These are phyloP conservation scores for Ophiosphaerella narmari DNA, from an alignment of 2,329 filamentous ascomycete genomes.

Conservation along the genomic window DNA sequence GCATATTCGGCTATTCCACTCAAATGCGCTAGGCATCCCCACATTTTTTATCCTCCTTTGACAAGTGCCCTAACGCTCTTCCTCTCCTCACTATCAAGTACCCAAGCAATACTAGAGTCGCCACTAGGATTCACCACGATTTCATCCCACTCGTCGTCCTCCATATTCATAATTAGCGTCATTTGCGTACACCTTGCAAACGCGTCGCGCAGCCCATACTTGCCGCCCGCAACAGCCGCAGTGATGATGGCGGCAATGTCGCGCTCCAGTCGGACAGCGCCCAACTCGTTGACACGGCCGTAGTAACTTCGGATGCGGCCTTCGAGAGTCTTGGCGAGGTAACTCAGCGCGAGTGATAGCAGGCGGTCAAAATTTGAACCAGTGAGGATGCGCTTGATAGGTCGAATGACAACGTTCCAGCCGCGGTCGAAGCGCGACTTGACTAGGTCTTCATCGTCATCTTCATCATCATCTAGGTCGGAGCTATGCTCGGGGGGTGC, in stretches of 20 bases:
- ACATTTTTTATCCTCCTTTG: constrained; percentile 24
- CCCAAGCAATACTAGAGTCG: constrained; percentile 70
- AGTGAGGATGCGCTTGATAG: constrained; percentile 84
- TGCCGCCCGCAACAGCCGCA: constrained; percentile 65
- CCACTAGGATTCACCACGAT: constrained; percentile 55
- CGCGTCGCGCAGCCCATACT: constrained; percentile 76
- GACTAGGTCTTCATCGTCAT: constrained; percentile 66
- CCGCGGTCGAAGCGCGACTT: constrained; percentile 78
- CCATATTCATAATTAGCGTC: constrained; percentile 87
- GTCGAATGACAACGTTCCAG: constrained; percentile 85
- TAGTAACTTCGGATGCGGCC: constrained; percentile 83
- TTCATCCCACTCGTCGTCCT: constrained; percentile 94
- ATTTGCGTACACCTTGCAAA: constrained; percentile 81
- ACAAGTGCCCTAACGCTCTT: constrained; percentile 73
- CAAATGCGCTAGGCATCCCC: too few relatives aligned
- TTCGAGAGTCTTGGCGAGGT: constrained; percentile 80
- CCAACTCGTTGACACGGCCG: constrained; percentile 78
- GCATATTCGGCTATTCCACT: constrained; percentile 1
- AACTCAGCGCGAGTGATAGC: constrained; percentile 71
- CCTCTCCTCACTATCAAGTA: constrained; percentile 74
- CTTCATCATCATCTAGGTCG: constrained; percentile 49
- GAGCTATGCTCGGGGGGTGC: constrained; percentile 60
- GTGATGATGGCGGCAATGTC: constrained; percentile 77
- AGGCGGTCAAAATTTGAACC: constrained; percentile 75
- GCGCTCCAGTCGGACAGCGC: constrained; percentile 80